phyloP scores from a whole-genome alignment of 2,329 filamentous ascomycete species.

The Colletotrichum coccodes region DNA sequence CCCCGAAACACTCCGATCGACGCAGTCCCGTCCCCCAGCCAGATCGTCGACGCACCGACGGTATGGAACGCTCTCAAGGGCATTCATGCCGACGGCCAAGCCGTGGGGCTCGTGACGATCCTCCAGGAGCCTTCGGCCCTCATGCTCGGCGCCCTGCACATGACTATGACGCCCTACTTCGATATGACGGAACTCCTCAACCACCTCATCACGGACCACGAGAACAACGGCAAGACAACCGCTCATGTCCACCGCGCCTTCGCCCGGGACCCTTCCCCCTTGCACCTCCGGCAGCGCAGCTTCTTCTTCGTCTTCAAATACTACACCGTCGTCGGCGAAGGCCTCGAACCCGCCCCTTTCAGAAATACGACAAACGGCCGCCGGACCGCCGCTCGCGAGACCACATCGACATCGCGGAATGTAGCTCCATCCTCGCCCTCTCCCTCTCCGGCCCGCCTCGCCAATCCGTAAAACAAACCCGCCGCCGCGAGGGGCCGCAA shows the following conservation, averaged over 20 bases:
- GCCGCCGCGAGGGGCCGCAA: slow-evolving; percentile 54
- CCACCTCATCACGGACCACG: slow-evolving; percentile 61
- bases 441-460: slow-evolving; percentile 63
- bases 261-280: slow-evolving; percentile 42
- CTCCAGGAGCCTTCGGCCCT: slow-evolving; percentile 70
- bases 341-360: slow-evolving; percentile 68
- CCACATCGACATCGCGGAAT: slow-evolving; percentile 69
- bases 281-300: slow-evolving; percentile 60
- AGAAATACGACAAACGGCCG: slow-evolving; percentile 61
- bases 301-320: slow-evolving; percentile 75
- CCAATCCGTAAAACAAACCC: slow-evolving; percentile 58
- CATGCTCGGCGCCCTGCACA: slow-evolving; percentile 67
- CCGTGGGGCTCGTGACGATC: slow-evolving; percentile 67
- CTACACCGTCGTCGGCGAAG: slow-evolving; percentile 68
- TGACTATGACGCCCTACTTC: slow-evolving; percentile 66
- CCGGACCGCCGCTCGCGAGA: slow-evolving; percentile 49
- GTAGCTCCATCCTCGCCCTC: slow-evolving; percentile 68
- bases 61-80: slow-evolving; percentile 54
- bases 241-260: slow-evolving; percentile 64
- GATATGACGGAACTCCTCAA: slow-evolving; percentile 71
- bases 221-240: slow-evolving; percentile 53
- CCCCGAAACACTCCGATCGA: slow-evolving; percentile 29
- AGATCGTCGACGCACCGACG: slow-evolving; percentile 49
- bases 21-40: slow-evolving; percentile 47
- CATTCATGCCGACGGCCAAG: slow-evolving; percentile 48